phyloP scores from a whole-genome alignment of 2,329 filamentous ascomycete genomes.

The Rosellinia necatrix region DNA sequence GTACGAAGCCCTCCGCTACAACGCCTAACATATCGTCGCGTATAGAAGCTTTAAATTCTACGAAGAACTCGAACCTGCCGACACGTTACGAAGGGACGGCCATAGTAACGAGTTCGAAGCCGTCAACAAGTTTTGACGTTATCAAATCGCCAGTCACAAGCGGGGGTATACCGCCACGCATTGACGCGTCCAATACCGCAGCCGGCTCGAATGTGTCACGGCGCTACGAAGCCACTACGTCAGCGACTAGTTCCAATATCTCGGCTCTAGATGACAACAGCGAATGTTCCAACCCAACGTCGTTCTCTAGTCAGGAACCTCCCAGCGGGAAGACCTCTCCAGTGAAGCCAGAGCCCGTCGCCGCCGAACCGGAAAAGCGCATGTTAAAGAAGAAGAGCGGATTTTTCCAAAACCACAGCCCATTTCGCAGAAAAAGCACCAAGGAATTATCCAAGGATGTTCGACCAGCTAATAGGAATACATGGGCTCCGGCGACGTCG shows the following conservation, averaged over 20 bases:
- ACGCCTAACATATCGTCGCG: slow-evolving; percentile 11
- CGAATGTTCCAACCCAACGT: slow-evolving; percentile 87
- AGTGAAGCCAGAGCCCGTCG: slow-evolving; percentile 36
- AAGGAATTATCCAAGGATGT: slow-evolving; percentile 74
- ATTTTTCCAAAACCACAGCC: slow-evolving; percentile 92
- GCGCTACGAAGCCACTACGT: slow-evolving; percentile 16
- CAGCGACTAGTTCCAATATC: slow-evolving; percentile 23
- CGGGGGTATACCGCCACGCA: background rate
- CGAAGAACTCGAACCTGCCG: slow-evolving; percentile 2
- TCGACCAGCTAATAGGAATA: slow-evolving; percentile 57
- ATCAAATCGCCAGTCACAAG: background rate
- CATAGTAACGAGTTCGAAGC: background rate
- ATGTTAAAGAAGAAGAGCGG: slow-evolving; percentile 75
- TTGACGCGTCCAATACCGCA: slow-evolving; percentile 10
- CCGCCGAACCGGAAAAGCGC: slow-evolving; percentile 61
- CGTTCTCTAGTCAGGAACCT: slow-evolving; percentile 83
- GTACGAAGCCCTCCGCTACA: slow-evolving; percentile 4
- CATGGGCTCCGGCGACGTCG: slow-evolving; percentile 55
- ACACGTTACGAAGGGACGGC: slow-evolving; percentile 6
- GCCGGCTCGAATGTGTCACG: slow-evolving; percentile 17
- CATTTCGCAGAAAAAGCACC: slow-evolving; percentile 90
- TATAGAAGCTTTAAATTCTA: background rate
- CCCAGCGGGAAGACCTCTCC: slow-evolving; percentile 71
- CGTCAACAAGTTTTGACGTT: background rate
- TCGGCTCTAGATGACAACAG: slow-evolving; percentile 88